Base-by-base conservation (phyloP, 2,329 filamentous ascomycete species). In the Sarocladium kiliense region DNA sequence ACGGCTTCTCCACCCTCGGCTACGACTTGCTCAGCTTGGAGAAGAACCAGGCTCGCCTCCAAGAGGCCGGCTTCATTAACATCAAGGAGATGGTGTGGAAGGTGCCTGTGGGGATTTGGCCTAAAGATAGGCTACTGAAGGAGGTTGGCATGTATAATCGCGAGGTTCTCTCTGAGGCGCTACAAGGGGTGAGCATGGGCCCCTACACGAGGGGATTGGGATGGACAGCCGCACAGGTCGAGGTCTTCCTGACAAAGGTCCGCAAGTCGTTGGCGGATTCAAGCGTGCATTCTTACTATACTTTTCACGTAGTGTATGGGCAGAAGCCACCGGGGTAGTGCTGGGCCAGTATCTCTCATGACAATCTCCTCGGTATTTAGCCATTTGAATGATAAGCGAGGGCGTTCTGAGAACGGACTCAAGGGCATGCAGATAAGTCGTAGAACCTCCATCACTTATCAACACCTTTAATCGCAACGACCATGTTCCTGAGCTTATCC, bases 91-190 rank as follows among this genome's bases (percentile, higher is more conserved):
- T 60, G 3, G 55, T 66, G 5, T 69, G 67, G 67, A 58, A 58
- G 0, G 45, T 56, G 1, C 57, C 66, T 0, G 70, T 77, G 5
- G 76, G 74, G 12, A 64, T 67, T 0, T 82, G 78, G 79, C 69
- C 77, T 0, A 72, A 67, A 51, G 74, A 81, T 51, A 64, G 69
- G 21, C 71, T 68, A 14, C 67, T 77, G 42, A 77, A 76, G 60
- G 69, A 70, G 54, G 70, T 78, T 55, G 78, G 66, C 14, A 60
- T 66, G 23, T 72, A 71, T 44, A 66, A 59, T 37, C 57, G 59
- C 37, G 60, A 59, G 18, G 56, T 66, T 34, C 64, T 69, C 21
- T 60, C 65, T 14, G 64, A 69, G 41, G 68, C 66, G 1, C 58
- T 69, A 7, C 62, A 70, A 16, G 69, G 62, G 3, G 64, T 71